Conservation (phyloP, 2,329 filamentous ascomycete genomes). For the Diaporthe sp. region DNA sequence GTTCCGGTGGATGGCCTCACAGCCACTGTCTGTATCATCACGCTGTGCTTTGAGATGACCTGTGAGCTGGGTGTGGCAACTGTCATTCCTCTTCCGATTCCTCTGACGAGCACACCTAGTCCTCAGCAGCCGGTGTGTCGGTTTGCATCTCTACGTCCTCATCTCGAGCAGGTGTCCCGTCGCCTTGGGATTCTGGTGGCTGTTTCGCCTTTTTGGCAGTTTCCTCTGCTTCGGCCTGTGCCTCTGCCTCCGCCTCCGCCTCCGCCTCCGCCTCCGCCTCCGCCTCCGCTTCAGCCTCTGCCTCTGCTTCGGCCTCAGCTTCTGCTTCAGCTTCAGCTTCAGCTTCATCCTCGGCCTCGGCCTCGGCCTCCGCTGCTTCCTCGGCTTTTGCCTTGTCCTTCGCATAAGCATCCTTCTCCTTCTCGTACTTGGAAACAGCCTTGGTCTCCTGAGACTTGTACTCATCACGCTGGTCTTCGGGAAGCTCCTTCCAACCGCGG, state of each 20-base stretch:
- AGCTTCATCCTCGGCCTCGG: conserved; percentile 23
- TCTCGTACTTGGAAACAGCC: conserved; percentile 56
- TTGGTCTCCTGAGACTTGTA: conserved; percentile 60
- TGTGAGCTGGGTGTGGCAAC: not conserved
- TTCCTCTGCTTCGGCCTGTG: conserved; percentile 40
- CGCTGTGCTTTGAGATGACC: not conserved
- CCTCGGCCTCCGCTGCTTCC: conserved; percentile 41
- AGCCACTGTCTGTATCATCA: not conserved
- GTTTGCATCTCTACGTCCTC: conserved; percentile 65
- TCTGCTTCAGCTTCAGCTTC: not conserved
- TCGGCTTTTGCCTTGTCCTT: conserved; percentile 37
- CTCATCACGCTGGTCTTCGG: conserved; percentile 63
- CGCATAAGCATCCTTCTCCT: conserved; percentile 56
- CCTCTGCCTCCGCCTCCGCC: conserved; percentile 35
- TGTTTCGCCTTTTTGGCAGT: conserved; percentile 27
- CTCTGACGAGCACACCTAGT: not conserved
- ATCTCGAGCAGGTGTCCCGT: conserved; percentile 54
- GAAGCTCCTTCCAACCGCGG: conserved; percentile 67
- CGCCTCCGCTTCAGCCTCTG: conserved; percentile 41
- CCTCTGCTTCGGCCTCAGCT: conserved; percentile 4
- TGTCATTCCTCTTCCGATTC: not conserved
- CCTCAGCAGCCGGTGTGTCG: conserved; percentile 50
- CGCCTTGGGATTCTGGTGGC: conserved; percentile 40
- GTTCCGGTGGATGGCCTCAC: not conserved
- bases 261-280: conserved; percentile 37